Evolutionary conservation across 2,329 filamentous ascomycete genomes (phyloP).

Genomic region (Chaetomiaceae sp.): DNA sequence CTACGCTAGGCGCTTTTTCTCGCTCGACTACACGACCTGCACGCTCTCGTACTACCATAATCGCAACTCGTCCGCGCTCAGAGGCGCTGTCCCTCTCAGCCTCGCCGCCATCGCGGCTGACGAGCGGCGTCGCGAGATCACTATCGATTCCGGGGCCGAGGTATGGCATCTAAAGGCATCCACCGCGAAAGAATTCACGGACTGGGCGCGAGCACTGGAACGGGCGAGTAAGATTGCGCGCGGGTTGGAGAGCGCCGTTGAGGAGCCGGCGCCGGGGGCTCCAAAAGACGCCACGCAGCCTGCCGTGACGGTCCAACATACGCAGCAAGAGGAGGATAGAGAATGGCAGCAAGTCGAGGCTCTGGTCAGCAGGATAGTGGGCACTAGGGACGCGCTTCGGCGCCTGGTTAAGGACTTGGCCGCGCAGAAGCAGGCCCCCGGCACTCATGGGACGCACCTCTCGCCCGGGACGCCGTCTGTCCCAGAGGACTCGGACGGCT

Average conservation of each 20-base stretch:
- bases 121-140: slow-evolving; percentile 83
- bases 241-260: slow-evolving; percentile 39
- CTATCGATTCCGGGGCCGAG: slow-evolving; percentile 92
- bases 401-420: slow-evolving; percentile 81
- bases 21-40: slow-evolving; percentile 86
- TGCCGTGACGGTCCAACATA: slow-evolving; percentile 27
- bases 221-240: slow-evolving; percentile 65
- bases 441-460: slow-evolving; percentile 32
- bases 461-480: slow-evolving; percentile 36
- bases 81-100: slow-evolving; percentile 87
- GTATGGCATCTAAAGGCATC: slow-evolving; percentile 89
- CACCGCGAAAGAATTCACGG: slow-evolving; percentile 76
- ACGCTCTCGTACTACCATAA: slow-evolving; percentile 96
- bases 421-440: slow-evolving; percentile 46
- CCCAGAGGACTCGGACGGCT: slow-evolving; percentile 49
- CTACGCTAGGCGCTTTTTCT: slow-evolving; percentile 90
- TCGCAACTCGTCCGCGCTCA: slow-evolving; percentile 82
- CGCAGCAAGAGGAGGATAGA: slow-evolving; percentile 56
- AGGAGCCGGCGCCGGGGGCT: slow-evolving; percentile 22
- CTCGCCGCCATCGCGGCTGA: slow-evolving; percentile 87
- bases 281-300: slow-evolving; percentile 18
- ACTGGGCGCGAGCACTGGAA: slow-evolving; percentile 83
- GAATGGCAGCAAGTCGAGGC: slow-evolving; percentile 86
- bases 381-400: slow-evolving; percentile 81
- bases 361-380: slow-evolving; percentile 78